Evolutionary conservation across 2,329 filamentous ascomycete genomes (phyloP), one percentile per base, ranked within the genome.

Genomic region (Acephala macrosclerotiorum): DNA sequence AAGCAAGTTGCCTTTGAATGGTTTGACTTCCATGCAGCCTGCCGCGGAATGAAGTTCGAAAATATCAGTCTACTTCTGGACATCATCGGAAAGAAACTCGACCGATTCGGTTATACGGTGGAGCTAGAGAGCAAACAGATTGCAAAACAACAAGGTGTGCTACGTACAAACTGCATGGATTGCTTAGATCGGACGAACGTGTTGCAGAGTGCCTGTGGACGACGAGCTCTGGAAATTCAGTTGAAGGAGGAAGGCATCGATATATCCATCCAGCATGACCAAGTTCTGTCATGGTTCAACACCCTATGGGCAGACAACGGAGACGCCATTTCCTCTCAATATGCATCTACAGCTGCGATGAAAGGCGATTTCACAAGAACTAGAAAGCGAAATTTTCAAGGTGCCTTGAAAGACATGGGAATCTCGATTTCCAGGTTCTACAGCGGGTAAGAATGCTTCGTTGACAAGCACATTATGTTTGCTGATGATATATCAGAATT

Each of bases 111-210:
- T 0, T 94, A 92, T 80, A 93, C 91, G 0, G 85, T 92, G 2
- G 80, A 84, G 61, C 73, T 78, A 14, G 78, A 81, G 20, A 84
- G 82, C 1, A 75, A 78, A 35, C 65, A 85, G 16, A 71, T 79
- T 18, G 72, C 75, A 4, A 80, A 76, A 56, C 94, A 97, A 76
- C 83, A 81, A 29, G 94, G 94, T 1, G 87, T 97, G 7, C 77
- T 98, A n/a, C 86, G 96, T 63, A 97, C 94, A 1, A 99, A 99
- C 75, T 99, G 96, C 78, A 98, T 99, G 96, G 96, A 99, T 75
- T 99, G 96, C 73, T 82, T 99, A 11, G 96, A 99, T 77, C 88
- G 96, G 25, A 99, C 96, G 1, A 98, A 98, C 72, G 94, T 99
- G 25, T 94, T 94, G 47, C 95, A 98, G 78, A 97, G 93, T 75